Evolutionary conservation across 208 protist species (phyloP), one percentile per base, ranked within the genome.

Genomic region (Crithidia thermophila): DNA sequence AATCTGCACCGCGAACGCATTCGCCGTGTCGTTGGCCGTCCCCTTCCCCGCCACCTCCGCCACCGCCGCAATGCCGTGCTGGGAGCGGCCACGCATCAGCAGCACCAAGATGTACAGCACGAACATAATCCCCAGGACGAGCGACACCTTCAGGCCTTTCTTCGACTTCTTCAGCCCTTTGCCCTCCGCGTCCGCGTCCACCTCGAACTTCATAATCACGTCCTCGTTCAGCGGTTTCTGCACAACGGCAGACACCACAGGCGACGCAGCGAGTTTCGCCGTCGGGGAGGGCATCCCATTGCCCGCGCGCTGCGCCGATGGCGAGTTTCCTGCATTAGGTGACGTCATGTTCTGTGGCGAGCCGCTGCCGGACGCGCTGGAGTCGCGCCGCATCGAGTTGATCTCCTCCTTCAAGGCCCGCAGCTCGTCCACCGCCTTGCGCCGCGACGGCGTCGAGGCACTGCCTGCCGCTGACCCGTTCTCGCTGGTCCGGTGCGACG

Each of bases 361-460:
- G 10, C 33, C 10, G 42, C 49, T 45, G 18, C 9, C n/a, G 5
- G 47, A 34, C 45, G 72, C 31, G n/a, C 28, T 11, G 14, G 56
- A 40, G 20, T 72, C 68, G 49, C 58, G 45, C 0, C 77, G 71
- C 71, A 82, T 72, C 0, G 47, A 31, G 46, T 69, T 49, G 42
- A 82, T 67, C 16, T 82, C 72, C 9, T 82, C 72, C 27, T 76
- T 77, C 11, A 89, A 67, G 28, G 80, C 76, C 0, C 83, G 82
- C 69, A 92, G 67, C 66, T 85, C 82, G 33, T 83, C 66, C 1
- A 64, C 62, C 7, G 60, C 37, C 25, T 60, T 72, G 18, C 68
- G 68, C 7, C 68, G 50, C 5, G 37, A 56, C 16, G 46, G 34
- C 25, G 21, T 20, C 3, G 45, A 9, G 4, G 52, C 42, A 28